Percentiles rank a stretch among this genome's conserved stretches.
Evolutionary conservation across 2,329 filamentous ascomycete species (phyloP).

Genomic region (Microcyclospora tardicrescens): DNA sequence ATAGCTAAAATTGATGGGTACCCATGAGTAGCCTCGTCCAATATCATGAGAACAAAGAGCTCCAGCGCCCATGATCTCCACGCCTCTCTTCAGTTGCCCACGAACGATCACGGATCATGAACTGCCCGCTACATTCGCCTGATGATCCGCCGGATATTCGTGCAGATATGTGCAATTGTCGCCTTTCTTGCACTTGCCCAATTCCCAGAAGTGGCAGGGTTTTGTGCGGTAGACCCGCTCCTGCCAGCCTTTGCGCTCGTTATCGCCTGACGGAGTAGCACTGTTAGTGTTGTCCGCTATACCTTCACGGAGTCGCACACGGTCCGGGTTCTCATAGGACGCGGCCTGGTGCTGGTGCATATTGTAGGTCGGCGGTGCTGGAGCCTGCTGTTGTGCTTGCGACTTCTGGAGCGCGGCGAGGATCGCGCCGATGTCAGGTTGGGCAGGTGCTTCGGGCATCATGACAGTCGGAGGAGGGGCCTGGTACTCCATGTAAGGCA

Average conservation of each 20-base stretch:
- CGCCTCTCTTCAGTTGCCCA: no score
- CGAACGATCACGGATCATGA: no score
- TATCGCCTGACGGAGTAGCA: background rate
- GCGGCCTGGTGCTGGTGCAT: constrained; percentile 8
- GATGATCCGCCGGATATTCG: constrained; percentile 5
- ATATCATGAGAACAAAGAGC: no score
- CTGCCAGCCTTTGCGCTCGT: constrained; percentile 7
- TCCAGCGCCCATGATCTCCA: no score
- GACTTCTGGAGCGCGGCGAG: constrained; percentile 13
- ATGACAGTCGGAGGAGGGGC: constrained; percentile 1
- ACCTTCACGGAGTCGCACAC: constrained; percentile 1
- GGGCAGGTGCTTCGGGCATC: constrained; percentile 2
- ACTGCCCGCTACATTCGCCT: no score
- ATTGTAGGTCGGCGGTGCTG: background rate
- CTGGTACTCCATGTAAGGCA: background rate
- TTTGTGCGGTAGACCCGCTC: constrained; percentile 19
- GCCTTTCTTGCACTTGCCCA: constrained; percentile 40
- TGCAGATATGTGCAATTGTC: constrained; percentile 21
- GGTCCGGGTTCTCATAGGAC: background rate
- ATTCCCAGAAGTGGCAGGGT: constrained; percentile 40
- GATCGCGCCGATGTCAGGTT: constrained; percentile 17
- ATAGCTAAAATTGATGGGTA: no score
- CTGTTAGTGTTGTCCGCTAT: constrained; percentile 1
- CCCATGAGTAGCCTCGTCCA: no score
- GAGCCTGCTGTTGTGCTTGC: constrained; percentile 2